A percentile compares a stretch with the other conserved stretches of the same genome.
Evolutionary conservation across 768 basidiomycete genomes (phyloP).

Genomic region (Boletellus sp.): DNA sequence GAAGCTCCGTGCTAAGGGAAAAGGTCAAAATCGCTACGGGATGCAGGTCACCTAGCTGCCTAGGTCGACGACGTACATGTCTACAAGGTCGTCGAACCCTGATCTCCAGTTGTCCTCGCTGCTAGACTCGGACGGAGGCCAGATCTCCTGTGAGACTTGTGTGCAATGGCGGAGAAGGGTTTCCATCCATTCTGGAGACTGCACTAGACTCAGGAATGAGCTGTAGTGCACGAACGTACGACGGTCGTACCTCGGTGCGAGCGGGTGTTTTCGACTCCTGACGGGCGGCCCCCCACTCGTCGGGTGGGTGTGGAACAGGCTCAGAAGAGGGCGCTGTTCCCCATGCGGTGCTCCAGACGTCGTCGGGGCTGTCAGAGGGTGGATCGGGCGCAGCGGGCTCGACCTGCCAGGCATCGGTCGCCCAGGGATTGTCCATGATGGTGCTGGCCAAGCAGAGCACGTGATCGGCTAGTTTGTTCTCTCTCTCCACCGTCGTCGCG

Average conservation of each 20-base stretch:
- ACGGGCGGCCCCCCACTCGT: slow-evolving; percentile 69
- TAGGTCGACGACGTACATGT: slow-evolving; percentile 47
- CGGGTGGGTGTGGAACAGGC: slow-evolving; percentile 27
- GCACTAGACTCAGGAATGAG: slow-evolving; percentile 17
- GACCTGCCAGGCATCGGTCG: slow-evolving; percentile 34
- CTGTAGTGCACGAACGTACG: slow-evolving; percentile 9
- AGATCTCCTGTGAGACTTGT: slow-evolving; percentile 49
- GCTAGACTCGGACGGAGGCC: slow-evolving; percentile 37
- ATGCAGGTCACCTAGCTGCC: not conserved
- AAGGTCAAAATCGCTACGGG: slow-evolving; percentile 1
- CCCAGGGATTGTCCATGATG: slow-evolving; percentile 74
- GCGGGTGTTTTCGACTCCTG: slow-evolving; percentile 57
- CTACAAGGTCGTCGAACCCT: slow-evolving; percentile 48
- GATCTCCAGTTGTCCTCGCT: slow-evolving; percentile 36
- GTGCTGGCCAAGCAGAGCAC: slow-evolving; percentile 9
- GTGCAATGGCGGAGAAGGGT: slow-evolving; percentile 53
- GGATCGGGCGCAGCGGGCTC: not conserved
- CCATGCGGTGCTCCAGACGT: slow-evolving; percentile 46
- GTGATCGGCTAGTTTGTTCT: slow-evolving; percentile 16
- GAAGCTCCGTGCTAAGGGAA: slow-evolving; percentile 36
- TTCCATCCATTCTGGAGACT: slow-evolving; percentile 70
- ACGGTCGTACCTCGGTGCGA: slow-evolving; percentile 55
- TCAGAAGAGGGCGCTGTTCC: slow-evolving; percentile 17
- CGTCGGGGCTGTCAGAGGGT: not conserved
- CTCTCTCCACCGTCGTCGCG: slow-evolving; percentile 5